These are phyloP conservation scores for Sphaerulina musiva DNA, from an alignment of 2,329 filamentous ascomycete species.

Conservation along the genomic window DNA sequence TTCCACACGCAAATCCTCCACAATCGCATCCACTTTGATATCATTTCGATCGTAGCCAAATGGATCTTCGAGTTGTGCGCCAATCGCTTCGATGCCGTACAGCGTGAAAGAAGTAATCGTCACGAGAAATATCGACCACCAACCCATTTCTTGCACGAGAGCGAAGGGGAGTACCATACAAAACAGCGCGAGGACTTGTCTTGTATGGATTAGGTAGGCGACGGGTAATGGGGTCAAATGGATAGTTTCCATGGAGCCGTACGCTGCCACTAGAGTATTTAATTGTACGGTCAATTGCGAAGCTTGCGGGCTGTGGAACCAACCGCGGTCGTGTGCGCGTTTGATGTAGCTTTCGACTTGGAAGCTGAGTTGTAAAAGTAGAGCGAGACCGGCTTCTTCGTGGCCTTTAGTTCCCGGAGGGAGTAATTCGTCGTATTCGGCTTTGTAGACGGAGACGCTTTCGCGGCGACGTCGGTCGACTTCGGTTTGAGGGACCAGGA, in stretches of 20 bases:
- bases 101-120: constrained; percentile 57
- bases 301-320: constrained; percentile 56
- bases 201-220: constrained; percentile 59
- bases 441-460: constrained; percentile 28
- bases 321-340: constrained; percentile 48
- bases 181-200: constrained; percentile 58
- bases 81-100: constrained; percentile 59
- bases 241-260: constrained; percentile 60
- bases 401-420: constrained; percentile 34
- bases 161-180: constrained; percentile 56
- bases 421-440: constrained; percentile 34
- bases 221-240: constrained; percentile 58
- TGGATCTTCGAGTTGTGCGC: constrained; percentile 58
- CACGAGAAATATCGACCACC: constrained; percentile 56
- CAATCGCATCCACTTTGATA: constrained; percentile 62
- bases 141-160: constrained; percentile 56
- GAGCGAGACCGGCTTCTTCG: constrained; percentile 53
- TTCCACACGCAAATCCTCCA: constrained; percentile 54
- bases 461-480: constrained; percentile 26
- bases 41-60: constrained; percentile 61
- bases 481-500: constrained; percentile 21
- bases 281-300: constrained; percentile 53
- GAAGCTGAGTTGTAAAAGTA: constrained; percentile 56
- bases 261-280: constrained; percentile 52
- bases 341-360: constrained; percentile 57